Percentiles rank a stretch among this genome's conserved stretches.
Conservation (phyloP, 129 eudicot species). For the Flaveria brownii region DNA sequence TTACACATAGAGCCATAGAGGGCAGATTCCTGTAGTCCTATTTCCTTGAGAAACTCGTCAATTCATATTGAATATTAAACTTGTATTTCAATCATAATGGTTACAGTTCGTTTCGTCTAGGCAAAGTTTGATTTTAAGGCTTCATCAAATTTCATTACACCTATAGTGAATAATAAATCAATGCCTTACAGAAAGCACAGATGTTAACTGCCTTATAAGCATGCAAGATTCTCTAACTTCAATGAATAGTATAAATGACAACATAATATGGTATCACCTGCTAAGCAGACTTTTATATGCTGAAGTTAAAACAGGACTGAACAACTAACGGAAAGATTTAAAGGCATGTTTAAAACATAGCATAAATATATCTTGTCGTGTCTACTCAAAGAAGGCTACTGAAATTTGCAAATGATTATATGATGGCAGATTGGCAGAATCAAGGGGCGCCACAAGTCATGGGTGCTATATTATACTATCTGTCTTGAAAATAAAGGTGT, state of each 20-base stretch:
- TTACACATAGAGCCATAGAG: not conserved
- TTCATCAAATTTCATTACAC: conserved; percentile 7
- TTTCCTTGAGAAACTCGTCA: conserved; percentile 2
- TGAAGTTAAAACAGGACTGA: not conserved
- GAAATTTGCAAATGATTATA: not conserved
- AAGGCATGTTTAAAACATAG: not conserved
- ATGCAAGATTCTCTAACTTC: not conserved
- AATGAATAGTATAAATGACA: not conserved
- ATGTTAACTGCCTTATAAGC: not conserved
- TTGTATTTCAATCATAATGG: not conserved
- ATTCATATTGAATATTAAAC: conserved; percentile 11
- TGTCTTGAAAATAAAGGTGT: too few species aligned
- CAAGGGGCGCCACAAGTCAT: not conserved
- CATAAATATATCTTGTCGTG: not conserved
- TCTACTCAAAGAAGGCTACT: not conserved
- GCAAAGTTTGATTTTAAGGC: not conserved
- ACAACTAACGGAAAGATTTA: not conserved
- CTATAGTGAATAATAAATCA: not conserved
- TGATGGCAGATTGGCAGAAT: not conserved
- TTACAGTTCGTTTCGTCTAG: not conserved
- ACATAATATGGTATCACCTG: not conserved
- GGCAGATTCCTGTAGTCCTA: not conserved
- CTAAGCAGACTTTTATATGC: not conserved
- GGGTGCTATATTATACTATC: not conserved
- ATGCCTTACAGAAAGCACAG: not conserved